Percentiles rank a stretch among this genome's conserved stretches.
Conservation (phyloP, 495 filamentous ascomycete species). For the Geoglossum glabrum region DNA sequence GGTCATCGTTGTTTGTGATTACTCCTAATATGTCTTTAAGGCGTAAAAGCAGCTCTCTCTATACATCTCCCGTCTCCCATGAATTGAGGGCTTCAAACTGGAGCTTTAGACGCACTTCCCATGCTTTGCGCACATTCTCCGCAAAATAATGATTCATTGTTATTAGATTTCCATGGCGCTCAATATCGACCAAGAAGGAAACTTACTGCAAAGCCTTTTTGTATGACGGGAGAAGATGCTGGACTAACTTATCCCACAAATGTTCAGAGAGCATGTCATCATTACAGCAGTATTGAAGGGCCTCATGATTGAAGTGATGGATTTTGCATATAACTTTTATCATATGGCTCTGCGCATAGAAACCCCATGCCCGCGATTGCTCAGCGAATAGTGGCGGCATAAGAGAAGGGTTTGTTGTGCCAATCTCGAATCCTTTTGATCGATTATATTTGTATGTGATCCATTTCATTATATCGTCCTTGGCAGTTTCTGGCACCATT, state of each 20-base stretch:
- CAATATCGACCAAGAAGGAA: constrained; percentile 27
- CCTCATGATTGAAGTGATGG: constrained; percentile 25
- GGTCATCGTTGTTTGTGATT: constrained; percentile 20
- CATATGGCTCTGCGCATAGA: constrained; percentile 25
- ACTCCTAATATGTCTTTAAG: constrained; percentile 8
- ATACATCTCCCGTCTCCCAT: too few relatives aligned
- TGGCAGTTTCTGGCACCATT: not conserved
- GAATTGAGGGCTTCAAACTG: too few relatives aligned
- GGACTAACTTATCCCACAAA: constrained; percentile 23
- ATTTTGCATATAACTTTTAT: constrained; percentile 24
- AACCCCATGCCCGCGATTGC: constrained; percentile 33
- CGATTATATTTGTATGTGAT: constrained; percentile 3
- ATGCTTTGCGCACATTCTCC: constrained; percentile 24
- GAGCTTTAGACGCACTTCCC: constrained; percentile 11
- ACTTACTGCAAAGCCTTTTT: constrained; percentile 22
- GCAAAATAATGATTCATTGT: constrained; percentile 36
- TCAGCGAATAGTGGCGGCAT: constrained; percentile 28
- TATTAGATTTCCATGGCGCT: constrained; percentile 23
- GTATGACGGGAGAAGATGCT: constrained; percentile 25
- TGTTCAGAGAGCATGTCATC: constrained; percentile 21
- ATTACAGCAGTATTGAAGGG: constrained; percentile 19
- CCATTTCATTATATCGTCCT: constrained; percentile 15
- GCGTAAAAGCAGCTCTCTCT: constrained; percentile 4
- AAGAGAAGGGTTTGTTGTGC: constrained; percentile 20
- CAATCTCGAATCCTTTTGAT: constrained; percentile 9